Evolutionary conservation across 257 asterid species (phyloP), one percentile per base, ranked within the genome.

Genomic region (Lycium ferocissimum): DNA sequence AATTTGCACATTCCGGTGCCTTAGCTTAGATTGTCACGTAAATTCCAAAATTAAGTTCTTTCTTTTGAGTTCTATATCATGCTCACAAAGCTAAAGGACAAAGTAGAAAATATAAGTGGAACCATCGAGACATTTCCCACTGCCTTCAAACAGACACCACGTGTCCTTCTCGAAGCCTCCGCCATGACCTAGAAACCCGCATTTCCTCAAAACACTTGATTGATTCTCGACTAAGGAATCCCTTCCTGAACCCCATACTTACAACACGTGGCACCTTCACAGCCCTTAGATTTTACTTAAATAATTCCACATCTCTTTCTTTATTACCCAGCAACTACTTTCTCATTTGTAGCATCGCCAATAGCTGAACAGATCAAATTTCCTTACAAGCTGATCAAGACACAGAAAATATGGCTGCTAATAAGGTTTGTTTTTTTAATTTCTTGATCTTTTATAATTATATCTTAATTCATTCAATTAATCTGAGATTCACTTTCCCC

Each of bases 101-200:
- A 18, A 71, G 35, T 71, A 2, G 54, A 9, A 45, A 72, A 49
- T 26, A 72, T 47, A 69, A 38, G 53, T 11, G 33, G 15, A 18
- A 37, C 9, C 12, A 5, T 22, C 22, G 22, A 51, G 62, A 76
- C 22, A 13, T 9, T 76, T 51, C 22, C 11, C 63, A 76, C 45
- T 26, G 7, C 9, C 47, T 14, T 76, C 81, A 49, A 76, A 76
- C 66, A 47, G 26, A 18, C 26, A 9, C 65, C 45, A 65, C 45
- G 47, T 66, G 65, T 71, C 85, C 70, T 83, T 83, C 85, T 13
- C 6, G 85, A 67, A 53, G 18, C 49, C 45, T 83, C 85, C 51
- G 35, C 40, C 5, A 20, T 6, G 22, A 13, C 43, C 85, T 35
- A 58, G 80, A 83, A 69, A 69, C 5, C 14, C 37, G 70, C 80